These are phyloP conservation scores for Agaricus sinodeliciosus DNA, from an alignment of 768 basidiomycete species.

Conservation along the genomic window DNA sequence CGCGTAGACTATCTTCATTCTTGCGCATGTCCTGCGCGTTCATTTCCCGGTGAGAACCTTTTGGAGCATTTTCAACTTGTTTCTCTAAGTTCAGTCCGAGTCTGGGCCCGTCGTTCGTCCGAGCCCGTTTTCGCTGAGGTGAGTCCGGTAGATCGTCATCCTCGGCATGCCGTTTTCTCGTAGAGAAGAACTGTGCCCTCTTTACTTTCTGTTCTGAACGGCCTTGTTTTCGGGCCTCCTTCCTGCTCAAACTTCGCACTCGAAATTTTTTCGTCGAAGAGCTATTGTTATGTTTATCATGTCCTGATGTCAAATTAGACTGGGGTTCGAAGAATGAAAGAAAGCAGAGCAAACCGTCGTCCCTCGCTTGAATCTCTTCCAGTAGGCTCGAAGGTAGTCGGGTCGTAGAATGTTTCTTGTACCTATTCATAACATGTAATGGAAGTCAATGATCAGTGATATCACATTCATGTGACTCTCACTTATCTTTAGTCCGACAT, in stretches of 20 bases:
- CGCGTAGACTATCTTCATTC: neutral
- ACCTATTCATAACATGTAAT: neutral
- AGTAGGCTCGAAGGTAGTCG: conserved; percentile 1
- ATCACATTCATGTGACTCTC: no score
- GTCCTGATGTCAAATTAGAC: neutral
- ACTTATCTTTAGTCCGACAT: no score
- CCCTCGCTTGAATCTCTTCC: neutral
- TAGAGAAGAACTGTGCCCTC: conserved; percentile 54
- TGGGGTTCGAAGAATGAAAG: neutral
- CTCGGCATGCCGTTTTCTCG: conserved; percentile 30
- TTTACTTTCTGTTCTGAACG: conserved; percentile 54
- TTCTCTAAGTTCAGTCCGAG: neutral
- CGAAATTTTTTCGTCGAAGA: neutral
- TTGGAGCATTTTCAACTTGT: neutral
- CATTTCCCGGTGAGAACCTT: neutral
- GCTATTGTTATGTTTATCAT: neutral
- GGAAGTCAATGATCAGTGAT: neutral
- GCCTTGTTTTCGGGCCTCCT: conserved; percentile 58
- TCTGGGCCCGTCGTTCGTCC: conserved; percentile 12
- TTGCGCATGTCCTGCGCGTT: neutral
- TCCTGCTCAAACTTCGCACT: conserved; percentile 33
- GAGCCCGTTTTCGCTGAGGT: conserved; percentile 45
- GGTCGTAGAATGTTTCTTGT: conserved; percentile 2
- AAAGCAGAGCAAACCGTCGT: neutral
- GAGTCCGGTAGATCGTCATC: conserved; percentile 39